Evolutionary conservation across 805 yeast genomes (phyloP), one percentile per base, ranked within the genome.

Genomic region (Phaffomyces thermotolerans): DNA sequence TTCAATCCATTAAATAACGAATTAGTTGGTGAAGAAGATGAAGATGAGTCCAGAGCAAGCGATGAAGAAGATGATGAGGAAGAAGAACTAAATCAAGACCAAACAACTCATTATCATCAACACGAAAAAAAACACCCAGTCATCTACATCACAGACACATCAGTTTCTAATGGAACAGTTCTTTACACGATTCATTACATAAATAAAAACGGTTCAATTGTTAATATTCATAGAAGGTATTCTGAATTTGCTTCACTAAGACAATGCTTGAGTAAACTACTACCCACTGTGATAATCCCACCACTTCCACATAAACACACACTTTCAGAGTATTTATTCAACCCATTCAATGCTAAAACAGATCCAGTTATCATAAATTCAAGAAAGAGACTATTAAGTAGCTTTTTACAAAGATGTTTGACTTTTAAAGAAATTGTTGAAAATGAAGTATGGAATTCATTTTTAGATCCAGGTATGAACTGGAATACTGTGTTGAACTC

Each of bases 301-400:
- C 95, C 97, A 0, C 87, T 93, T n/a, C 99, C 99, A 0, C 86
- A 81, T 67, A 84, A 84, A 60, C 90, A 84, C 60, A 72, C 85
- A 14, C 59, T 84, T n/a, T 59, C 68, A 7, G 68, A 66, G 47
- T 71, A 71, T 48, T 60, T 71, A 37, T 49, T 67, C 38, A 67
- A 64, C 41, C 76, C 75, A 15, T 52, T 71, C 22, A 66, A 65
- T 43, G 74, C 68, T 4, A 67, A 68, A 46, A 67, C 60, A 38
- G 74, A 71, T 48, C 41, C 60, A 6, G 72, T 57, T 64, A 69
- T 64, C 36, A 78, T 79, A 39, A 85, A 79, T 45, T 84, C 80
- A 57, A 71, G 96, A 34, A 84, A 80, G 55, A 67, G 96, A 46
- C 73, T 85, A 73, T 72, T 90, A 37, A 71, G 84, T 0, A 79